Evolutionary conservation across 371 early-diverging fungal genomes (phyloP).

Genomic region (Coemansia sp.): DNA sequence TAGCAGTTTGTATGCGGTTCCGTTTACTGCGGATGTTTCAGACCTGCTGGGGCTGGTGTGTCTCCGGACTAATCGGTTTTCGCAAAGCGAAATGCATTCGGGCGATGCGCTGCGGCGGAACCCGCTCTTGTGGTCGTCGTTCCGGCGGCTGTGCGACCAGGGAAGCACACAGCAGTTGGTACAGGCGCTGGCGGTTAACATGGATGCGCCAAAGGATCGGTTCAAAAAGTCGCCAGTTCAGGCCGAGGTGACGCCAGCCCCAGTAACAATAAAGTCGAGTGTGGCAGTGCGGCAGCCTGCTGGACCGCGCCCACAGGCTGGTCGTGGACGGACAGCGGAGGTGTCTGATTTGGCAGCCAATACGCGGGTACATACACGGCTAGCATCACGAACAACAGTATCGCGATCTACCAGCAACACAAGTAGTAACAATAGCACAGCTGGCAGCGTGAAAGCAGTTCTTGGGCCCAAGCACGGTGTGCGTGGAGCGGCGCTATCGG

Average conservation of each 20-base stretch:
- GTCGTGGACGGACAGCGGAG: neutral
- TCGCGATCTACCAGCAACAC: neutral
- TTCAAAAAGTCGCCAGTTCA: neutral
- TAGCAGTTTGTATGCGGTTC: constrained; percentile 17
- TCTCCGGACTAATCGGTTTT: constrained; percentile 35
- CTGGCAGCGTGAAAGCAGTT: neutral
- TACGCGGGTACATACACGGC: constrained; percentile 5
- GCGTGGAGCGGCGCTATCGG: neutral
- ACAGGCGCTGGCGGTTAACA: neutral
- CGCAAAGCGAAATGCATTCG: constrained; percentile 39
- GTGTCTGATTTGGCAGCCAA: neutral
- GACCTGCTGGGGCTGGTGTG: constrained; percentile 47
- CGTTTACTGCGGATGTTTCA: constrained; percentile 30
- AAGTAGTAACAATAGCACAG: neutral
- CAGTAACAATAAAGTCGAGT: neutral
- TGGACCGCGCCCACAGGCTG: neutral
- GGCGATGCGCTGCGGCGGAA: constrained; percentile 35
- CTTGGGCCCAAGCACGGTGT: neutral
- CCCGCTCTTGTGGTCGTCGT: constrained; percentile 47
- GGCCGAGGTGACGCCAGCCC: neutral
- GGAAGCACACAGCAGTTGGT: constrained; percentile 16
- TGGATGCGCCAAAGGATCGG: neutral
- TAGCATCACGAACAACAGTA: neutral
- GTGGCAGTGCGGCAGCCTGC: neutral
- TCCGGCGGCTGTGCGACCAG: constrained; percentile 43